These are phyloP conservation scores for Lanmaoa pseudosensibilis DNA, from an alignment of 768 basidiomycete genomes.

Conservation along the genomic window DNA sequence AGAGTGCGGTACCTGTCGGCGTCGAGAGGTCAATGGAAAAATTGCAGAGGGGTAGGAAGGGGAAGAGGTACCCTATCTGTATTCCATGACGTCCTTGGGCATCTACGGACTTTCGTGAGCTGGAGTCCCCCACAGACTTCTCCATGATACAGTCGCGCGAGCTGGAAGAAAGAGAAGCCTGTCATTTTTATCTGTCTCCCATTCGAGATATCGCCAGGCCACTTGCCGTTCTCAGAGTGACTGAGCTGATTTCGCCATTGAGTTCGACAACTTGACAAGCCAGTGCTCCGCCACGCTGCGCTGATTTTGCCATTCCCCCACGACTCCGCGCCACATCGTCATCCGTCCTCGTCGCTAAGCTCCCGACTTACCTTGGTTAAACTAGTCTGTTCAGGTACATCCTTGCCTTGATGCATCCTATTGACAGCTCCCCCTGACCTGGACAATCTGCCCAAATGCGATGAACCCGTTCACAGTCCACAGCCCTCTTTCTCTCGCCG, in stretches of 20 bases:
- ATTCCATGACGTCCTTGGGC: constrained; percentile 28
- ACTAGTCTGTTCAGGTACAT: neutral
- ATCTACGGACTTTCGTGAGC: constrained; percentile 16
- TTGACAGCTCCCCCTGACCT: neutral
- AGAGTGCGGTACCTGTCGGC: constrained; percentile 43
- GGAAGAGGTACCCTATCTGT: constrained; percentile 28
- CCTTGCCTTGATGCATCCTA: too few species aligned
- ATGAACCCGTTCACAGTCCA: neutral
- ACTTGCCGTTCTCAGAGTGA: too few species aligned
- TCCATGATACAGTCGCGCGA: constrained; percentile 17
- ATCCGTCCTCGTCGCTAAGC: too few species aligned
- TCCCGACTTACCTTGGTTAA: neutral
- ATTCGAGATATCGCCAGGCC: too few species aligned
- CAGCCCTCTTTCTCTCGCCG: neutral
- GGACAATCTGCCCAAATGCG: neutral
- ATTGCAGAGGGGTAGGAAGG: fast-evolving
- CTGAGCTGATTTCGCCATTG: constrained; percentile 32
- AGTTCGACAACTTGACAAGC: neutral
- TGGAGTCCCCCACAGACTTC: constrained; percentile 9
- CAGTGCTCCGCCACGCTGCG: constrained; percentile 11
- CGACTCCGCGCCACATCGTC: too few species aligned
- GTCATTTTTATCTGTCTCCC: constrained; percentile 13
- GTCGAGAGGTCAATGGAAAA: neutral
- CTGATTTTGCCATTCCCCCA: constrained; percentile 28
- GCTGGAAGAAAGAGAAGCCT: neutral